These are phyloP conservation scores for Oryza rufipogon DNA, from an alignment of 176 grass and related monocot species.

Conservation along the genomic window DNA sequence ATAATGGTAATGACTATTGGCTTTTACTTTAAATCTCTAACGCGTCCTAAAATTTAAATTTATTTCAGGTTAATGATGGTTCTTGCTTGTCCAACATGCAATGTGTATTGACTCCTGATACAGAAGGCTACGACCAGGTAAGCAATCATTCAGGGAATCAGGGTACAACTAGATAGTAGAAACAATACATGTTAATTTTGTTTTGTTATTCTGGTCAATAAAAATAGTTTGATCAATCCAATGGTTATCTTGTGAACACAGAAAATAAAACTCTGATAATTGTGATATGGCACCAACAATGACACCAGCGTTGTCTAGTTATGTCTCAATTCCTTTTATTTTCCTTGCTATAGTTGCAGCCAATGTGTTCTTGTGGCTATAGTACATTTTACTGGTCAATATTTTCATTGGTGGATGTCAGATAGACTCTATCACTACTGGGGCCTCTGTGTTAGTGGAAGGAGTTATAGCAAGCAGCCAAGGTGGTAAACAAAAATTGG, in stretches of 20 bases:
- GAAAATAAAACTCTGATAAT: slow-evolving; percentile 6
- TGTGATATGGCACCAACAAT: neutral
- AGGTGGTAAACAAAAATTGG: slow-evolving; percentile 94
- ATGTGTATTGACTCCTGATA: slow-evolving; percentile 86
- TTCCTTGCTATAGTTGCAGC: slow-evolving; percentile 32
- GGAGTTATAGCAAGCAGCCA: slow-evolving; percentile 85
- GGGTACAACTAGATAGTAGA: neutral
- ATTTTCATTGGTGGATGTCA: slow-evolving; percentile 52
- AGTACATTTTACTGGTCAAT: slow-evolving; percentile 25
- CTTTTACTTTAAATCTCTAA: slow-evolving; percentile 21
- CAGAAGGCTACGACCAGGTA: slow-evolving; percentile 94
- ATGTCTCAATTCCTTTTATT: neutral
- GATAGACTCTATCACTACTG: slow-evolving; percentile 89
- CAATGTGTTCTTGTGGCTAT: slow-evolving; percentile 7
- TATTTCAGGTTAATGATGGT: slow-evolving; percentile 88
- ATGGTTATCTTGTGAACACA: slow-evolving; percentile 15
- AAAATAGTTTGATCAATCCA: slow-evolving; percentile 24
- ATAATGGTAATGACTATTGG: neutral
- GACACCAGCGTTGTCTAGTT: neutral
- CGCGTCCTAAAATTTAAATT: slow-evolving; percentile 25
- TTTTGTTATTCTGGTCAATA: neutral
- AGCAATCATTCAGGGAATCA: slow-evolving; percentile 5
- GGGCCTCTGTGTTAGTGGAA: slow-evolving; percentile 84
- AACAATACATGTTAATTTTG: neutral
- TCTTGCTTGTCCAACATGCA: slow-evolving; percentile 99